These are phyloP conservation scores for Theobroma grandiflorum DNA, from an alignment of 441 rosid genomes.

Conservation along the genomic window DNA sequence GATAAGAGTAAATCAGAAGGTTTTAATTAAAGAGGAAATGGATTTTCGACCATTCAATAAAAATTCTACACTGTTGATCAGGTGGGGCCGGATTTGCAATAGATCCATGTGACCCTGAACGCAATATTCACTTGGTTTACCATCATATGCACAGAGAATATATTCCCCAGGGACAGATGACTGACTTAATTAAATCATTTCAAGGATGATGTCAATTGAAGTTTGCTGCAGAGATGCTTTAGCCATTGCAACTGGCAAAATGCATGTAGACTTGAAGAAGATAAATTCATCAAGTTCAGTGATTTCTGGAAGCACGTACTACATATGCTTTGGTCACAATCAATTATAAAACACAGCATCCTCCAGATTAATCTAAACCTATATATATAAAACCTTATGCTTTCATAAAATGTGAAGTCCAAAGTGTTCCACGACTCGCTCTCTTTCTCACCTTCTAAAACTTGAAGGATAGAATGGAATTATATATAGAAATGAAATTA, in stretches of 20 bases:
- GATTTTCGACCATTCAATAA: not conserved
- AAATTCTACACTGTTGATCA: no score
- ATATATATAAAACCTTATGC: not conserved
- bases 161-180: constrained; percentile 18
- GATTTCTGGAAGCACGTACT: not conserved
- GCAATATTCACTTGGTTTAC: not conserved
- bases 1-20: not conserved
- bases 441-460: no score
- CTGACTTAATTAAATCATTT: not conserved
- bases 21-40: not conserved
- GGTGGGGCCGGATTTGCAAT: not conserved
- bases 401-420: not conserved
- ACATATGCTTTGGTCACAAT: not conserved
- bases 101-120: not conserved
- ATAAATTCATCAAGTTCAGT: not conserved
- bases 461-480: not conserved
- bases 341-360: not conserved
- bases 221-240: constrained; percentile 23
- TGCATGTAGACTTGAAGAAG: no score
- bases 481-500: not conserved
- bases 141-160: constrained; percentile 18
- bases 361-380: not conserved
- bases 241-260: not conserved
- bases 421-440: not conserved
- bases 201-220: not conserved